Conservation (phyloP, 176 grass and related monocot species). For the Oryza nivara region DNA sequence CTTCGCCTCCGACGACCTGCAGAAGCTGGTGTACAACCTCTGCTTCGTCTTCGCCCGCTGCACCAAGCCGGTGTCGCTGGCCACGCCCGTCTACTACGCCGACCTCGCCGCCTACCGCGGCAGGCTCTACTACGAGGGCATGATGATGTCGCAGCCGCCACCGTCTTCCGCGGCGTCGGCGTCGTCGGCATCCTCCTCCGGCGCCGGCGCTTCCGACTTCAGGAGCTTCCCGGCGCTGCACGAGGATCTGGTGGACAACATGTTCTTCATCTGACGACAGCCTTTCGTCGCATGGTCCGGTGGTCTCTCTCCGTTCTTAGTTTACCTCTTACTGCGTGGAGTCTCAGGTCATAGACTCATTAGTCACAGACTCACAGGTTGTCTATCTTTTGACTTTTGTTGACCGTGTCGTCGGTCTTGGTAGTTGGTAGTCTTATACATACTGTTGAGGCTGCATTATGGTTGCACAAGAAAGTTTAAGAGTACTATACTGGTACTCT, state of each 20-base stretch:
- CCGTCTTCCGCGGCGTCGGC: not conserved
- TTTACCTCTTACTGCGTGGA: too few species aligned
- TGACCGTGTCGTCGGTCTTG: too few species aligned
- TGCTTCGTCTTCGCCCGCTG: constrained; percentile 66
- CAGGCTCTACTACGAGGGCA: constrained; percentile 57
- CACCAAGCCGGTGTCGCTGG: constrained; percentile 70
- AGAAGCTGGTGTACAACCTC: constrained; percentile 59
- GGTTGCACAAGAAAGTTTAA: too few species aligned
- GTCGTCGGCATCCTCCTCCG: not conserved
- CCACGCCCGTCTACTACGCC: constrained; percentile 62
- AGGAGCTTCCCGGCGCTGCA: constrained; percentile 41
- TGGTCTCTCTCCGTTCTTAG: too few species aligned
- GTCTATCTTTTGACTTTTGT: too few species aligned
- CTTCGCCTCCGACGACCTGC: constrained; percentile 51
- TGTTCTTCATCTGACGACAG: constrained; percentile 62
- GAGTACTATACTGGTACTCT: too few species aligned
- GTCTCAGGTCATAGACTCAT: not conserved
- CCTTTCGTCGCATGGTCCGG: not conserved
- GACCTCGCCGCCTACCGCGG: constrained; percentile 61
- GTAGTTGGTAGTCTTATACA: too few species aligned
- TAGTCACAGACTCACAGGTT: too few species aligned
- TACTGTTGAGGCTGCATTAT: too few species aligned
- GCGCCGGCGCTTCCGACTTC: not conserved
- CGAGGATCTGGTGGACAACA: constrained; percentile 39
- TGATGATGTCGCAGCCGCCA: constrained; percentile 31